Evolutionary conservation across 495 filamentous ascomycete genomes (phyloP).

Genomic region (Xeromyces bisporus): DNA sequence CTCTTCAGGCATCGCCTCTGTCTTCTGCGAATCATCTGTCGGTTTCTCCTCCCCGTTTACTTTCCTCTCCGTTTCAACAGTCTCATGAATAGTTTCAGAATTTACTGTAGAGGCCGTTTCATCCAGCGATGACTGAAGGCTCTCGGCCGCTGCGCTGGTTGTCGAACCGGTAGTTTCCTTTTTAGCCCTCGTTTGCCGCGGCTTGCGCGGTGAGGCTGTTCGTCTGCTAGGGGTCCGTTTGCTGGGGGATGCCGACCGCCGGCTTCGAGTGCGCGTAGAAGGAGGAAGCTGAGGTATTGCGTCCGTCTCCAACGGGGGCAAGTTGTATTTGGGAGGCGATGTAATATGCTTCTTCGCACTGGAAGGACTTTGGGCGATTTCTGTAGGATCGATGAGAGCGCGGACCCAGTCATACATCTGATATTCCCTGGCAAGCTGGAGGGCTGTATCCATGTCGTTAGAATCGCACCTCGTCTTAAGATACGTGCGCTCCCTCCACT

Average conservation of each 20-base stretch:
- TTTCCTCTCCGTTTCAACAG: constrained; percentile 13
- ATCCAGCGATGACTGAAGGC: constrained; percentile 33
- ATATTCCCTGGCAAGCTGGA: constrained; percentile 71
- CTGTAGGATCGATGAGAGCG: constrained; percentile 68
- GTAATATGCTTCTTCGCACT: constrained; percentile 48
- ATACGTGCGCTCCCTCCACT: constrained; percentile 14
- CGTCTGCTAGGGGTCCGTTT: constrained; percentile 42
- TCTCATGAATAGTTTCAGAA: constrained; percentile 10
- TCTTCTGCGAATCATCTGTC: constrained; percentile 14
- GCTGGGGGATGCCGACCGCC: constrained; percentile 42
- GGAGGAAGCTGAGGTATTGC: constrained; percentile 18
- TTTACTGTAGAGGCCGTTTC: constrained; percentile 22
- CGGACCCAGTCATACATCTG: constrained; percentile 72
- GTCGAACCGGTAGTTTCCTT: constrained; percentile 33
- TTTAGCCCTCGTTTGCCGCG: constrained; percentile 41
- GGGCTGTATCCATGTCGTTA: constrained; percentile 32
- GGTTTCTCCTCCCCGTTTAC: constrained; percentile 13
- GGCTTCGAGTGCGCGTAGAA: constrained; percentile 26
- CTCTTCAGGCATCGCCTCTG: constrained; percentile 12
- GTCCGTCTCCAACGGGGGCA: constrained; percentile 26
- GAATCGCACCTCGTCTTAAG: background rate
- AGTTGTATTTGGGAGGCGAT: constrained; percentile 50
- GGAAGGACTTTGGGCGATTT: constrained; percentile 40
- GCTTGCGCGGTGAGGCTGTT: constrained; percentile 52
- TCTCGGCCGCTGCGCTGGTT: constrained; percentile 31